phyloP scores from a whole-genome alignment of 116 monocot species.

The Trichopus zeylanicus region DNA sequence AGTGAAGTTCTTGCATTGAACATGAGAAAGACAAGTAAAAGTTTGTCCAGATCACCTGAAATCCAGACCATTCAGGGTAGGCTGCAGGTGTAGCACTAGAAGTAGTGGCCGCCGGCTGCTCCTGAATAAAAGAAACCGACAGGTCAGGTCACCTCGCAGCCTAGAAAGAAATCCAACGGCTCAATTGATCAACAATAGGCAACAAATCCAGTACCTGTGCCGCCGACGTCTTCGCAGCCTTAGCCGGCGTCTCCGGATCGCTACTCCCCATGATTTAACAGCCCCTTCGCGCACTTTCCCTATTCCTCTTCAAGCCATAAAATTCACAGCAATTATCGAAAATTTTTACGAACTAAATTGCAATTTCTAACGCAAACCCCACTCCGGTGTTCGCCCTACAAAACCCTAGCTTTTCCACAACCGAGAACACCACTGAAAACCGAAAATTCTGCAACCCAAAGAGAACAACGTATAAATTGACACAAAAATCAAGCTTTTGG shows the following conservation, averaged over 20 bases:
- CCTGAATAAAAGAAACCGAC: slow-evolving; percentile 29
- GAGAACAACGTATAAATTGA: no score
- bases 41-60: slow-evolving; percentile 49
- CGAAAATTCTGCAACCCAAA: no score
- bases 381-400: no score
- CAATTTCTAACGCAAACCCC: background rate
- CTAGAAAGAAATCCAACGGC: background rate
- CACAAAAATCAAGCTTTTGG: no score
- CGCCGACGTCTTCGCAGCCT: slow-evolving; percentile 18
- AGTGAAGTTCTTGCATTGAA: background rate
- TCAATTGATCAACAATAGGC: background rate
- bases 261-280: slow-evolving; percentile 28
- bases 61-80: slow-evolving; percentile 85
- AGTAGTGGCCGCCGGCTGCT: slow-evolving; percentile 30
- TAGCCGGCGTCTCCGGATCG: slow-evolving; percentile 23
- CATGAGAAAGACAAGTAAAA: background rate
- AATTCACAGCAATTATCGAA: background rate
- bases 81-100: slow-evolving; percentile 23
- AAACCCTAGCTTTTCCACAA: no score
- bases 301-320: slow-evolving; percentile 6
- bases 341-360: no score
- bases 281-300: background rate
- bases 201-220: slow-evolving; percentile 7
- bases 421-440: no score
- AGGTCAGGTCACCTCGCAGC: no score